Evolutionary conservation across 192 early-diverging fungal species (phyloP).

Genomic region (Dissophora ornata): DNA sequence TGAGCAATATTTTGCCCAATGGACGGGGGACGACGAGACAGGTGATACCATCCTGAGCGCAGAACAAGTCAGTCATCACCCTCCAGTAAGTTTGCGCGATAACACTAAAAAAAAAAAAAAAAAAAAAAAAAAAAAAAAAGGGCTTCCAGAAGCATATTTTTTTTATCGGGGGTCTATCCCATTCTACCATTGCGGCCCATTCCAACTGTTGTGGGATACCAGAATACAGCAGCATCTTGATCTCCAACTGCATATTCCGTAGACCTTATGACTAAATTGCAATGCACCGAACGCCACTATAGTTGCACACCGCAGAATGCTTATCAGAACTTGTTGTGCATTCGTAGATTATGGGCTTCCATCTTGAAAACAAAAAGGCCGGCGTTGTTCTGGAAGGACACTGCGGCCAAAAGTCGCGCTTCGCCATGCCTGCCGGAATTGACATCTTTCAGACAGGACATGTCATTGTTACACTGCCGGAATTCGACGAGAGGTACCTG

Average conservation of each 20-base stretch:
- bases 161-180: too few species aligned
- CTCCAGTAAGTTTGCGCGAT: constrained; percentile 56
- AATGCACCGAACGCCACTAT: too few species aligned
- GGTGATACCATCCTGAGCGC: constrained; percentile 41
- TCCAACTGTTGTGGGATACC: too few species aligned
- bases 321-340: too few species aligned
- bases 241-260: too few species aligned
- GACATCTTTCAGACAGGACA: constrained; percentile 78
- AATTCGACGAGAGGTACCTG: constrained; percentile 74
- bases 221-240: too few species aligned
- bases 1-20: constrained; percentile 60
- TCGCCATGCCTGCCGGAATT: constrained; percentile 81
- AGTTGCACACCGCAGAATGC: too few species aligned
- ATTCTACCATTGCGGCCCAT: too few species aligned
- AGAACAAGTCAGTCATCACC: constrained; percentile 66
- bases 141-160: too few species aligned
- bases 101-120: too few species aligned
- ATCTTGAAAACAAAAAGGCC: constrained; percentile 46
- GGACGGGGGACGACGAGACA: constrained; percentile 49
- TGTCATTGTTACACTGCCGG: constrained; percentile 68
- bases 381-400: constrained; percentile 41
- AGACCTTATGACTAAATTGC: too few species aligned
- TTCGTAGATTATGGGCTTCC: constrained; percentile 50
- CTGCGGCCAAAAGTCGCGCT: constrained; percentile 75
- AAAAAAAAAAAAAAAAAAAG: too few species aligned